A percentile compares a stretch with the other conserved stretches of the same genome.
Evolutionary conservation across 2,329 filamentous ascomycete genomes (phyloP).

Genomic region (Exophiala oligosperma): DNA sequence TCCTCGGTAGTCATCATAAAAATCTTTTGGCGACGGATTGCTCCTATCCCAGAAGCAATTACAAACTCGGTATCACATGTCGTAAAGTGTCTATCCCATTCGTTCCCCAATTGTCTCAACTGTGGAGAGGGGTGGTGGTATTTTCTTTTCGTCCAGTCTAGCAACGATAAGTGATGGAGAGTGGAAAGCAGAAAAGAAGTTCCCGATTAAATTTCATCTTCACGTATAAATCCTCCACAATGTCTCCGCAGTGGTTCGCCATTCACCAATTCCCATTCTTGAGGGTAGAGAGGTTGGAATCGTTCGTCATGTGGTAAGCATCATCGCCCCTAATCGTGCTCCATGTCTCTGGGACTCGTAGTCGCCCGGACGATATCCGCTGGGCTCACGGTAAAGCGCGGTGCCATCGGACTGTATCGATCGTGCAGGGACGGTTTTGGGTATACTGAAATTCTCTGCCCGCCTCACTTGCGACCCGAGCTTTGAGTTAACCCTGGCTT

Average conservation of each 20-base stretch:
- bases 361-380: too few relatives aligned
- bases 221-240: not conserved
- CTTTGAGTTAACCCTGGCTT: not conserved
- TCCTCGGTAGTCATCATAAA: not conserved
- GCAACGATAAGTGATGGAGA: not conserved
- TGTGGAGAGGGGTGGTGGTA: not conserved
- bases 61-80: too few relatives aligned
- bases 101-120: not conserved
- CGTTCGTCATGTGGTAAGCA: not conserved
- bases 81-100: not conserved
- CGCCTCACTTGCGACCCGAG: slow-evolving; percentile 13
- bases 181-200: not conserved
- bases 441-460: not conserved
- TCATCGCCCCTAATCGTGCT: too few relatives aligned
- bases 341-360: too few relatives aligned
- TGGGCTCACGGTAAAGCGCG: too few relatives aligned
- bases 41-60: not conserved
- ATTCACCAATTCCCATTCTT: not conserved
- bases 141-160: not conserved
- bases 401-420: too few relatives aligned
- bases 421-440: not conserved
- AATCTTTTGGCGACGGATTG: not conserved
- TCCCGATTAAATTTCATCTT: not conserved
- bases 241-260: not conserved
- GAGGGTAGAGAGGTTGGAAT: not conserved